Conservation (phyloP, 768 basidiomycete genomes). For the Kondoa malvinella region DNA sequence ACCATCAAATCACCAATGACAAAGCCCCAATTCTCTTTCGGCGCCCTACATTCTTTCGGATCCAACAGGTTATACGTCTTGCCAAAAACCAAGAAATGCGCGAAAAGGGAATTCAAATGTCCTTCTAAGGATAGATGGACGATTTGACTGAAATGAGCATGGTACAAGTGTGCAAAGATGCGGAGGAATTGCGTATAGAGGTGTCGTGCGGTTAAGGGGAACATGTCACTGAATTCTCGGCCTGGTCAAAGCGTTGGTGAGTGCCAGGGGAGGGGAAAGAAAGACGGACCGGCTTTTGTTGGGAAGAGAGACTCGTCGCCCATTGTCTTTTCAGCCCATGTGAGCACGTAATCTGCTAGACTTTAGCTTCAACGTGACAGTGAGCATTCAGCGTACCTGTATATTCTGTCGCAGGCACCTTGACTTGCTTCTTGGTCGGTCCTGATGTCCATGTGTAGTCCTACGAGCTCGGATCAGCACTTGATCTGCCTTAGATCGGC, state of each 20-base stretch:
- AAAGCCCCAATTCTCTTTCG: constrained; percentile 28
- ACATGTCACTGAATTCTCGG: constrained; percentile 66
- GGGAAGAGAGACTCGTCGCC: constrained; percentile 92
- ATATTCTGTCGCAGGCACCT: constrained; percentile 82
- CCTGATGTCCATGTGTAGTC: constrained; percentile 83
- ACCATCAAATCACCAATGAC: constrained; percentile 30
- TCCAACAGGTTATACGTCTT: constrained; percentile 82
- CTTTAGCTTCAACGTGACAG: not conserved
- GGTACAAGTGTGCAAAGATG: constrained; percentile 92
- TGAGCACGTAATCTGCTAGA: constrained; percentile 87
- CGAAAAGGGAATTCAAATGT: constrained; percentile 54
- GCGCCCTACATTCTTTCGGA: constrained; percentile 58
- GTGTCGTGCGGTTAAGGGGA: constrained; percentile 74
- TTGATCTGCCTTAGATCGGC: not conserved
- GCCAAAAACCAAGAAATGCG: constrained; percentile 92
- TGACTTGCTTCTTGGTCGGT: constrained; percentile 69
- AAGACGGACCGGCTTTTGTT: constrained; percentile 64
- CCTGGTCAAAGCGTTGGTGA: constrained; percentile 39
- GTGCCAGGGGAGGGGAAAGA: constrained; percentile 8
- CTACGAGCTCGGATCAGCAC: constrained; percentile 43
- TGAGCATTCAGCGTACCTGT: constrained; percentile 43
- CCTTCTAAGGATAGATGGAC: constrained; percentile 84
- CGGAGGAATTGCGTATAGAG: constrained; percentile 93
- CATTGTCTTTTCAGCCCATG: constrained; percentile 80
- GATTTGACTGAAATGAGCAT: constrained; percentile 70